A percentile compares a stretch with the other conserved stretches of the same genome.
Conservation (phyloP, 306 rosid species). For the Begonia loranthoides region DNA sequence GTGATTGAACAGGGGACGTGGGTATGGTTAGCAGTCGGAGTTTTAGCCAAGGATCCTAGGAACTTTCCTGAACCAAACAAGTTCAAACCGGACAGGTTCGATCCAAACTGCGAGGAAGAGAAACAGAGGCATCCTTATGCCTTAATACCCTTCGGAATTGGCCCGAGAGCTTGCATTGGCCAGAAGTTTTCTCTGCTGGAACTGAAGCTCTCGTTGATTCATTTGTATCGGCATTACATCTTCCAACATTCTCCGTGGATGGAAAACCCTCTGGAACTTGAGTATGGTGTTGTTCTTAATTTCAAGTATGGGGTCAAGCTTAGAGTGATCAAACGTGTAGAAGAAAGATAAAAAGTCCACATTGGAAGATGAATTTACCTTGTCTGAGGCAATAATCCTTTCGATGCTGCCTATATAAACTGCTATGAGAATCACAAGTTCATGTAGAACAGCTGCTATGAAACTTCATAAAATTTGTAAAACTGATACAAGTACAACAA, state of each 20-base stretch:
- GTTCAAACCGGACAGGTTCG: constrained; percentile 90
- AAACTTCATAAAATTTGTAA: too few species aligned
- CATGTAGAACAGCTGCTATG: too few species aligned
- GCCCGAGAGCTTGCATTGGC: constrained; percentile 88
- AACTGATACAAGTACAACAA: too few species aligned
- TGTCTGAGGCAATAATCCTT: too few species aligned
- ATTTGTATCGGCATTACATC: constrained; percentile 56
- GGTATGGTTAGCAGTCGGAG: constrained; percentile 95
- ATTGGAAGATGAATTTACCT: too few species aligned
- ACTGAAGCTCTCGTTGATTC: constrained; percentile 70
- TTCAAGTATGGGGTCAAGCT: constrained; percentile 83
- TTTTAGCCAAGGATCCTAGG: constrained; percentile 71
- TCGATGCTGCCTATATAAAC: too few species aligned
- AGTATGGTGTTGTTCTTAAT: constrained; percentile 79
- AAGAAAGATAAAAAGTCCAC: neutral
- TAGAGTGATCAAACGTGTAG: constrained; percentile 32
- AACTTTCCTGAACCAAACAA: constrained; percentile 84
- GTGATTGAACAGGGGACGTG: constrained; percentile 64
- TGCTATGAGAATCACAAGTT: too few species aligned
- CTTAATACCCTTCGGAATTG: constrained; percentile 76
- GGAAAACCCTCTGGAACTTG: constrained; percentile 73
- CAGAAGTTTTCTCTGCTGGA: constrained; percentile 69
- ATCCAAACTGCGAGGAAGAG: constrained; percentile 61
- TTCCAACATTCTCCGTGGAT: constrained; percentile 71
- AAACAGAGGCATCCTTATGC: constrained; percentile 81